phyloP scores from a whole-genome alignment of 1,284 basidiomycete species.

The Papiliotrema nemorosa region DNA sequence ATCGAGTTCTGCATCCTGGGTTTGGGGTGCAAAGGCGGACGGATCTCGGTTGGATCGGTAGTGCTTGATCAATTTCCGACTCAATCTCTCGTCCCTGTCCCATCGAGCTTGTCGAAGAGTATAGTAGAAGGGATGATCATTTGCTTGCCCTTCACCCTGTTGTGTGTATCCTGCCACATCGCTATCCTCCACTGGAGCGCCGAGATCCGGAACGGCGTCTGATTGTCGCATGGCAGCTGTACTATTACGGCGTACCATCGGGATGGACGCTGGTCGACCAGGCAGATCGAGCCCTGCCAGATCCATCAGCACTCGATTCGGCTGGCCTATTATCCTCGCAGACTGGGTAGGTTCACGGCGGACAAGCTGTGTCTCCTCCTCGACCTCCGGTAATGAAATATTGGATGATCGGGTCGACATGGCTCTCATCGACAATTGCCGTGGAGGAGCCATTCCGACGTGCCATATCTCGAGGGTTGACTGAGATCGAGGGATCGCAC shows the following conservation, averaged over 20 bases:
- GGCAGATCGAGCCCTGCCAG: slow-evolving; percentile 38
- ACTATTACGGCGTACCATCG: slow-evolving; percentile 28
- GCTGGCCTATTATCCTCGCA: slow-evolving; percentile 19
- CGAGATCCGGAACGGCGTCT: background rate
- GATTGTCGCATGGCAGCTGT: slow-evolving; percentile 23
- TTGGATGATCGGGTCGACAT: slow-evolving; percentile 22
- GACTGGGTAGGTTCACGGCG: slow-evolving; percentile 4
- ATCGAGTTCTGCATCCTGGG: slow-evolving; percentile 14
- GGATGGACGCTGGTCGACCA: slow-evolving; percentile 15
- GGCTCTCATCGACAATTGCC: slow-evolving; percentile 19
- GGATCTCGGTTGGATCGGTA: slow-evolving; percentile 6
- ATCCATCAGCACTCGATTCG: slow-evolving; percentile 41
- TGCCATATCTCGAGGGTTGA: slow-evolving; percentile 23
- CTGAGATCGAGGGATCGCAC: slow-evolving; percentile 13
- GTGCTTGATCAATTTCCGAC: background rate
- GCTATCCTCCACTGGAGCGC: background rate
- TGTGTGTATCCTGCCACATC: slow-evolving; percentile 3
- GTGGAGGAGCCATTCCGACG: slow-evolving; percentile 20
- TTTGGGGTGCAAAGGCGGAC: background rate
- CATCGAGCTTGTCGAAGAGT: slow-evolving; percentile 1
- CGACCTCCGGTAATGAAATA: background rate
- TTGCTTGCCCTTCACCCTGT: background rate
- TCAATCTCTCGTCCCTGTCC: background rate
- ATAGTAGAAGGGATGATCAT: slow-evolving; percentile 3
- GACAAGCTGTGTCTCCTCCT: slow-evolving; percentile 8